Conservation (phyloP, 164 flowering plant species). For the Tetrastigma voinierianum region DNA sequence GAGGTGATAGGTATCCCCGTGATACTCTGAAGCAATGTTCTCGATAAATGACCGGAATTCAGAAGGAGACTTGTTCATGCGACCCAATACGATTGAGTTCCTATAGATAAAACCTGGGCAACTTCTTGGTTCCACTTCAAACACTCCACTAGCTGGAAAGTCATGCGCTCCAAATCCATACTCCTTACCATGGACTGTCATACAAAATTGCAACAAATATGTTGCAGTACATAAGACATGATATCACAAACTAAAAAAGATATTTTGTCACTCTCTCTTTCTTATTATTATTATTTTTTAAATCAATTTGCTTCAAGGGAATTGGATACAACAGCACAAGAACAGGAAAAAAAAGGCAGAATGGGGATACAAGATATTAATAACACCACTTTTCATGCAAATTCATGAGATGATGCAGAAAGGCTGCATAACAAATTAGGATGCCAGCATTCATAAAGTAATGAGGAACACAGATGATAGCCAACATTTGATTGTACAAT, state of each 20-base stretch:
- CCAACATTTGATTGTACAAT: too few species aligned
- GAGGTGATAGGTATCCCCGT: conserved; percentile 89
- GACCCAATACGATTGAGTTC: conserved; percentile 62
- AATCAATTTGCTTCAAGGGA: too few species aligned
- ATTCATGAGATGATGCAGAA: too few species aligned
- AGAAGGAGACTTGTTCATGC: conserved; percentile 41
- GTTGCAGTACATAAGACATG: background rate
- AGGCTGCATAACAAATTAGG: too few species aligned
- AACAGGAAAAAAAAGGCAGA: too few species aligned
- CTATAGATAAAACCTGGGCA: conserved; percentile 84
- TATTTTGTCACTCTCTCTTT: background rate
- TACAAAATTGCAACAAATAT: conserved; percentile 7
- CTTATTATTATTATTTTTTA: background rate
- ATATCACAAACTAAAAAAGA: background rate
- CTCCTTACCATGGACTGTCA: conserved; percentile 77
- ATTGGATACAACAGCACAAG: too few species aligned
- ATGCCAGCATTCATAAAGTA: too few species aligned
- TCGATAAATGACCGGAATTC: conserved; percentile 66
- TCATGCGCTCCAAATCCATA: conserved; percentile 95
- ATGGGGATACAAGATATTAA: too few species aligned
- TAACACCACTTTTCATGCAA: too few species aligned
- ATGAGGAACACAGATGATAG: too few species aligned
- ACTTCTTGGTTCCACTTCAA: conserved; percentile 80
- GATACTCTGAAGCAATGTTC: conserved; percentile 65
- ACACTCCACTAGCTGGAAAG: conserved; percentile 81